Conservation (phyloP, 805 yeast species). For the Saccharomycopsis capsularis region DNA sequence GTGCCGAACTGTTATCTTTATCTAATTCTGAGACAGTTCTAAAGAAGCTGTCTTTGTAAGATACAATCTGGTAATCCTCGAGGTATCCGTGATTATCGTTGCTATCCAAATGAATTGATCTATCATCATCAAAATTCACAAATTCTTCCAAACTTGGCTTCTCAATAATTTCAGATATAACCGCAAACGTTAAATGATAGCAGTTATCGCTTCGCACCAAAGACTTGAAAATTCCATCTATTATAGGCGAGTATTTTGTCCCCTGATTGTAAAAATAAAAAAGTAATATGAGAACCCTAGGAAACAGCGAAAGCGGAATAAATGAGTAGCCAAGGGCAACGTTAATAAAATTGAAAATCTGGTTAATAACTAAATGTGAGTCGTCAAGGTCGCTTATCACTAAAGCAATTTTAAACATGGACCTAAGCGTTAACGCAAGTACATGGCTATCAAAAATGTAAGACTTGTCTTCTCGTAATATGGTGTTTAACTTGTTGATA, state of each 20-base stretch:
- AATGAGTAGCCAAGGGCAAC: slow-evolving; percentile 10
- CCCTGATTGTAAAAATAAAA: slow-evolving; percentile 8
- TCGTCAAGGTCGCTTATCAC: background rate
- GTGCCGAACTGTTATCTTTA: background rate
- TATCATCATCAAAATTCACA: background rate
- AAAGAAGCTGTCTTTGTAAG: slow-evolving; percentile 12
- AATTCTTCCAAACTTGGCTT: background rate
- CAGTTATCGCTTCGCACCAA: slow-evolving; percentile 12
- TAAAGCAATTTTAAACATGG: slow-evolving; percentile 8
- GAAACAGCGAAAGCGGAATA: slow-evolving; percentile 11
- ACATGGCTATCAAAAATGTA: slow-evolving; percentile 7
- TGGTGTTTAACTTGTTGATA: slow-evolving; percentile 6
- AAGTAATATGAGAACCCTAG: slow-evolving; percentile 7
- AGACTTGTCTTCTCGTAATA: slow-evolving; percentile 4
- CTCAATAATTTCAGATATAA: slow-evolving; percentile 1
- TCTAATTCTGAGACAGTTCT: background rate
- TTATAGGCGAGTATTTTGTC: background rate
- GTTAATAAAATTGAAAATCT: slow-evolving; percentile 17
- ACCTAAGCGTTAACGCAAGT: slow-evolving; percentile 1
- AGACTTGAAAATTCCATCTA: slow-evolving; percentile 13
- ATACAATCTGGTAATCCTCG: slow-evolving; percentile 1
- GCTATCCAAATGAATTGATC: background rate
- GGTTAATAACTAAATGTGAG: slow-evolving; percentile 1
- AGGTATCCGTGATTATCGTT: background rate
- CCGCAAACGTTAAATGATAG: slow-evolving; percentile 4